phyloP scores from a whole-genome alignment of 176 grass and related monocot species.

The Ensete glaucum region DNA sequence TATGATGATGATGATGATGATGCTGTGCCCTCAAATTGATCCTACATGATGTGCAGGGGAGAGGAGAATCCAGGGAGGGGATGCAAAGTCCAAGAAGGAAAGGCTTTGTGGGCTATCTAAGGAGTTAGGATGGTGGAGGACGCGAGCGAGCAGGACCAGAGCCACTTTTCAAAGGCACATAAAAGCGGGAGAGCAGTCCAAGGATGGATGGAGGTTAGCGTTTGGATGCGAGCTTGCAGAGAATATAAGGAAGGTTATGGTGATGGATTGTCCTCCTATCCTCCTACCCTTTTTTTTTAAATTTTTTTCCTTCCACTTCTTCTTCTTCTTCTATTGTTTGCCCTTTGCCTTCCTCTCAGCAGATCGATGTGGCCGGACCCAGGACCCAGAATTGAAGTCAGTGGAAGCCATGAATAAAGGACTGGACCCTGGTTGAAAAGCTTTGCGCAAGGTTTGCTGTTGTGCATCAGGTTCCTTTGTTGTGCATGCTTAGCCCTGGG shows the following conservation, averaged over 20 bases:
- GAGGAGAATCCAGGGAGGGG: constrained; percentile 14
- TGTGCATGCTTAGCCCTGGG: not conserved
- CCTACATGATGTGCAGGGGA: constrained; percentile 1
- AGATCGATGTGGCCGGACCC: not conserved
- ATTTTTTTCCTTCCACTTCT: not conserved
- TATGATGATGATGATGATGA: constrained; percentile 10
- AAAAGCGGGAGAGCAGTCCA: constrained; percentile 2
- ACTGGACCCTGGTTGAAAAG: not conserved
- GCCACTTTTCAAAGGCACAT: constrained; percentile 24
- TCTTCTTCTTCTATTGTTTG: not conserved
- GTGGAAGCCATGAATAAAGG: not conserved
- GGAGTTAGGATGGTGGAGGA: constrained; percentile 22
- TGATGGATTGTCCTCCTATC: constrained; percentile 1
- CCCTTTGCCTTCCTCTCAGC: not conserved
- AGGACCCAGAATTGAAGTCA: not conserved
- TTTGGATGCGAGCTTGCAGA: not conserved
- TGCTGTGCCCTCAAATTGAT: constrained; percentile 10
- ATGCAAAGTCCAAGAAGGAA: constrained; percentile 25
- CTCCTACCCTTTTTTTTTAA: not conserved
- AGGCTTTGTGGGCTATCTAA: constrained; percentile 3
- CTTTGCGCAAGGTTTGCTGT: not conserved
- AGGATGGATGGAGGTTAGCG: constrained; percentile 13
- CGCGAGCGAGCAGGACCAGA: constrained; percentile 14
- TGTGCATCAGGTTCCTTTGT: constrained; percentile 1
- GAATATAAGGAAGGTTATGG: constrained; percentile 12